Base-by-base conservation (phyloP, 2,329 filamentous ascomycete genomes). In the Podosphaera xanthii region DNA sequence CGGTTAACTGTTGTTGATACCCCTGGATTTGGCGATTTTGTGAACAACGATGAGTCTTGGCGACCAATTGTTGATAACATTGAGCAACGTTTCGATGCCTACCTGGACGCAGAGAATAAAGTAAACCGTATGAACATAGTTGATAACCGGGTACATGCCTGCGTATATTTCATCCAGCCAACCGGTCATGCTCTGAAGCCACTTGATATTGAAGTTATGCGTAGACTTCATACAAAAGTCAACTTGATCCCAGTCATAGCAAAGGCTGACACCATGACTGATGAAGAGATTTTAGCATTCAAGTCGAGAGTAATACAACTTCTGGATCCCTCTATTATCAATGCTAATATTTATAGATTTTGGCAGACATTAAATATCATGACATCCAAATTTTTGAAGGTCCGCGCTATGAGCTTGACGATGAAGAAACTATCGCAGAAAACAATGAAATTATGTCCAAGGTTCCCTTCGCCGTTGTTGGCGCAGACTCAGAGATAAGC, bases 361-460 rank as follows among this genome's bases (percentile, higher is more conserved):
- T 97, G 65, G 82, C 89, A 69, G 92, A 98, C 71, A 97, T 98
- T 73, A 84, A 92, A 74, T 83, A 94, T 76, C 91, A 98, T 76
- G 86, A 84, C 69, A 96, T 98, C 69, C 90, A 96, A 73, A 98
- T 98, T 75, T 98, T 98, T 71, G 92, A 98, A 74, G 92, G 92
- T 6, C 92, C 92, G 64, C 87, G 91, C 66, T 98, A 98, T 74
- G 92, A 98, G 75, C 85, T 97, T 63, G 92, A 98, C 70, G 92
- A 98, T 66, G 92, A 98, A 75, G 92, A 98, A 80, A 98, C 92
- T 44, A 96, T 98, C 71, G 92, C 92, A 34, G 92, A 98, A 80
- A 98, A 98, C 80, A 92, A 94, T 73, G 92, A 98, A 77, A 98
- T 98, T 73, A 92, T 98, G 89, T 96, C 91, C 71, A 97, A 97